phyloP scores from a whole-genome alignment of 192 early-diverging fungal genomes.

The Coemansia sp. region DNA sequence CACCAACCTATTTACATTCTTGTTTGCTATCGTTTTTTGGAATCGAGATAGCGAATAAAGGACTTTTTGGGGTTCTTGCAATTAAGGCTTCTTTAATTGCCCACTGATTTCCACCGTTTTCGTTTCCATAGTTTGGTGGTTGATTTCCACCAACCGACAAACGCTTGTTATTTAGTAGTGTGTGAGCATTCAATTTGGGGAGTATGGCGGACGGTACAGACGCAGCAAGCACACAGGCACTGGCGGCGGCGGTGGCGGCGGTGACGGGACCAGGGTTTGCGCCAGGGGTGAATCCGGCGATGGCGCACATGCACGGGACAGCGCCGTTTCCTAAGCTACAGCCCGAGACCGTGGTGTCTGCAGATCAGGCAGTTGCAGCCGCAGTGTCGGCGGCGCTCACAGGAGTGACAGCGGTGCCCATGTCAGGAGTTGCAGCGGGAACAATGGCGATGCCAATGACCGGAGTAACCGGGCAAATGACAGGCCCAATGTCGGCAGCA shows the following conservation, averaged over 20 bases:
- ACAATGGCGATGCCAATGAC: not conserved
- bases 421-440: not conserved
- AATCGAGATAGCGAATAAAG: not conserved
- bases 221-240: slow-evolving; percentile 10
- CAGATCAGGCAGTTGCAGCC: not conserved
- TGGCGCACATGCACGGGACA: not conserved
- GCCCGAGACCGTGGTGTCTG: slow-evolving; percentile 6
- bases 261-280: slow-evolving; percentile 11
- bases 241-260: slow-evolving; percentile 17
- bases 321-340: slow-evolving; percentile 31
- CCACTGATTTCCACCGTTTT: not conserved
- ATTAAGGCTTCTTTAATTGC: not conserved
- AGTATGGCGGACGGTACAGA: slow-evolving; percentile 17
- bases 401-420: not conserved
- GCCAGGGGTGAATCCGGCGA: not conserved
- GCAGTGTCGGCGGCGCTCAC: slow-evolving; percentile 6
- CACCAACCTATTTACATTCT: not conserved
- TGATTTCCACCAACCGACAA: too few species aligned
- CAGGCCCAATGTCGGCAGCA: slow-evolving; percentile 28
- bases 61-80: not conserved
- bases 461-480: slow-evolving; percentile 9
- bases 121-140: too few species aligned
- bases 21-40: not conserved
- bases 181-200: not conserved
- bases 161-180: not conserved